A percentile compares a stretch with the other conserved stretches of the same genome.
phyloP scores from a whole-genome alignment of 768 basidiomycete species.

The Suillus discolor region DNA sequence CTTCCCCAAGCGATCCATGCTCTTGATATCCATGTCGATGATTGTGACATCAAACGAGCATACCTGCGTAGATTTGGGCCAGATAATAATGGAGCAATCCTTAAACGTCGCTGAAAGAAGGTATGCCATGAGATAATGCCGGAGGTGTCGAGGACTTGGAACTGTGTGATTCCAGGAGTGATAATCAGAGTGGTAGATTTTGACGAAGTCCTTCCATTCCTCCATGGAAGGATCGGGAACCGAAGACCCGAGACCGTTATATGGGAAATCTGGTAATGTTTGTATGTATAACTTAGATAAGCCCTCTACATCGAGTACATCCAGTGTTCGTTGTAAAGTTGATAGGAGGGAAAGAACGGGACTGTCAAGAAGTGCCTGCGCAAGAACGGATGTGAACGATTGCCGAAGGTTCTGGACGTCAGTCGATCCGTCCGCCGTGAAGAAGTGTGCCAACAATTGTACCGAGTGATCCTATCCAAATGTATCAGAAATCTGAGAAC shows the following conservation, averaged over 20 bases:
- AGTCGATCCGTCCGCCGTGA: slow-evolving; percentile 15
- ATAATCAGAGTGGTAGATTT: slow-evolving; percentile 47
- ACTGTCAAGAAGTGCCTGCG: slow-evolving; percentile 49
- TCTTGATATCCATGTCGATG: slow-evolving; percentile 89
- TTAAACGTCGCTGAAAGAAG: slow-evolving; percentile 94
- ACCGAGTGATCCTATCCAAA: not conserved
- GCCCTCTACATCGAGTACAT: slow-evolving; percentile 85
- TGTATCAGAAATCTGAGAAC: not conserved
- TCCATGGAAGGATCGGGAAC: slow-evolving; percentile 55
- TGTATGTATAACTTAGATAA: slow-evolving; percentile 47
- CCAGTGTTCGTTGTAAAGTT: slow-evolving; percentile 72
- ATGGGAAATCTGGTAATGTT: slow-evolving; percentile 10
- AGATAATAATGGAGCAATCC: slow-evolving; percentile 83
- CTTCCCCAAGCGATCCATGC: slow-evolving; percentile 56
- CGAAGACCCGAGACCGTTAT: slow-evolving; percentile 29
- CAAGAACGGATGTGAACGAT: slow-evolving; percentile 51
- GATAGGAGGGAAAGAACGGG: slow-evolving; percentile 57
- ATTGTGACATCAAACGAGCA: slow-evolving; percentile 38
- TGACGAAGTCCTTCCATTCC: slow-evolving; percentile 70
- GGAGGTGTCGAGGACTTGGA: slow-evolving; percentile 47
- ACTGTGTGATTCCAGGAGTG: slow-evolving; percentile 38
- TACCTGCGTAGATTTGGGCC: slow-evolving; percentile 18
- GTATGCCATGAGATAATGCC: slow-evolving; percentile 72
- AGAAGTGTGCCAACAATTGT: slow-evolving; percentile 10
- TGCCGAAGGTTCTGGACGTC: slow-evolving; percentile 43